Base-by-base conservation (phyloP, 2,329 filamentous ascomycete genomes). In the Pyrenochaeta sp. region DNA sequence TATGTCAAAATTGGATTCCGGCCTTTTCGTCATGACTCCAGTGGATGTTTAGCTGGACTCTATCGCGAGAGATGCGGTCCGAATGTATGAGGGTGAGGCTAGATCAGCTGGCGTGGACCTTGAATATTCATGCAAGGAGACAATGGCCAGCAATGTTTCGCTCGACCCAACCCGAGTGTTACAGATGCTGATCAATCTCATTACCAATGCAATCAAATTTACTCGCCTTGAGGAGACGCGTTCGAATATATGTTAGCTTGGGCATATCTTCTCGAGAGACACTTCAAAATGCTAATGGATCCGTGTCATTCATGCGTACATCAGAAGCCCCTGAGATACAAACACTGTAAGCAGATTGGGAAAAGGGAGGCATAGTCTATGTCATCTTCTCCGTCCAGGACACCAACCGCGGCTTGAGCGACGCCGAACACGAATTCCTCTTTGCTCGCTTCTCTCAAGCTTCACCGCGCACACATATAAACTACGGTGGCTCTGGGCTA, bases 151-250 rank as follows among this genome's bases (percentile, higher is more conserved):
- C 24, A 75, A 72, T 65, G 74, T 81, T 2, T 71, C 78, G 4
- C 72, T 82, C 0, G 80, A 82, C 60, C 77, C 79, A 2, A 78
- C 72, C 15, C 69, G 80, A 34, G 59, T 81, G 2, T 59, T 81
- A 3, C 80, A 82, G 39, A 76, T 82, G 7, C 56, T 69, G 5
- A 69, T 69, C 25, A 75, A 76, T 13, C 68, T 81, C 0, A 65
- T 82, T 19, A 81, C 79, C 7, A 81, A 80, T 47, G 76, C 77
- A 2, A 79, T 82, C 67, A 82, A 82, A 45, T 81, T 81, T 62
- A 82, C 79, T 0, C 72, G 76, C 12, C 68, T 77, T 27, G 69
- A 73, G n/a, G 48, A 71, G 0, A 69, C 47, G 8, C 74, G 78
- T 1, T 19, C 64, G 69, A 15, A 78, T 82, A 46, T 72, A 62